Conservation (phyloP, 2,329 filamentous ascomycete species). For the Gyromitra esculenta region DNA sequence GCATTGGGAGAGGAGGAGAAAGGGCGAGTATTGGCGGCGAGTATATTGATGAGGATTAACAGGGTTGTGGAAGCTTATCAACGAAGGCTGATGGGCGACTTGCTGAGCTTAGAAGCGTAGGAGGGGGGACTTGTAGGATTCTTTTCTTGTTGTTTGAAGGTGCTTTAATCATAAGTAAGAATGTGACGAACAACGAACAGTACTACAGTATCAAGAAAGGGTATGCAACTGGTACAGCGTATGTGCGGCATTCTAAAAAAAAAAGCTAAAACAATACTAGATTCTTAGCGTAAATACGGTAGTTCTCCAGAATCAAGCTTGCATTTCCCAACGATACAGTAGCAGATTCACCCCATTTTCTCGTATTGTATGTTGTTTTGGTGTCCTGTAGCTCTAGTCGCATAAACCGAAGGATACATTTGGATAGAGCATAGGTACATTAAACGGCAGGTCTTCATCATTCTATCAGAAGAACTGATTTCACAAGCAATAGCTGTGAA, state of each 20-base stretch:
- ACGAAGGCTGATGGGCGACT: slow-evolving; percentile 57
- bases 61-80: slow-evolving; percentile 67
- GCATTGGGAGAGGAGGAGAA: slow-evolving; percentile 48
- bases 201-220: background rate
- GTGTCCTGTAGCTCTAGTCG: background rate
- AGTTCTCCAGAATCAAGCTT: too few relatives aligned
- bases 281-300: too few relatives aligned
- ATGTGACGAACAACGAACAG: background rate
- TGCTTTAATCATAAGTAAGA: background rate
- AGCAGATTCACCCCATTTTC: too few relatives aligned
- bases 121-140: background rate
- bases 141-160: background rate
- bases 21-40: slow-evolving; percentile 65
- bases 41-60: slow-evolving; percentile 77
- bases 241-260: too few relatives aligned
- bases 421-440: too few relatives aligned
- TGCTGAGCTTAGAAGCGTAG: slow-evolving; percentile 42
- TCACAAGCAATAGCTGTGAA: too few relatives aligned
- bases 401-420: too few relatives aligned
- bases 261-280: too few relatives aligned
- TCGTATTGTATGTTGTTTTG: too few relatives aligned
- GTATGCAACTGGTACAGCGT: too few relatives aligned
- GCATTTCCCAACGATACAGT: too few relatives aligned
- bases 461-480: background rate
- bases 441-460: background rate